These are phyloP conservation scores for Capniomyces stellatus DNA, from an alignment of 371 early-diverging fungal species.

Conservation along the genomic window DNA sequence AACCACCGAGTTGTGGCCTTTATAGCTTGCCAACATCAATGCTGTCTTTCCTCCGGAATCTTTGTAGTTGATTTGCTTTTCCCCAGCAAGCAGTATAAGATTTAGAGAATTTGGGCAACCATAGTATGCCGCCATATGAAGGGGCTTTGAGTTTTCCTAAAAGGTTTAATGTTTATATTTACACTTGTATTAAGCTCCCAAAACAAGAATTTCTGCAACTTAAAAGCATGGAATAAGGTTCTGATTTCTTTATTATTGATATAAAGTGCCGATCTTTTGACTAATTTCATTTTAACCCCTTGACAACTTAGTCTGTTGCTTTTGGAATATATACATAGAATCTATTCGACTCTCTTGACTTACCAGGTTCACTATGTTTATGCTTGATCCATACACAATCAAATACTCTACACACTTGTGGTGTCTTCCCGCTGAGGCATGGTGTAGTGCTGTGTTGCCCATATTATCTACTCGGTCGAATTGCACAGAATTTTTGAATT, in stretches of 20 bases:
- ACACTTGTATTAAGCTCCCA: too few species aligned
- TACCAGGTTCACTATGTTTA: background rate
- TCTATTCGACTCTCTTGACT: too few species aligned
- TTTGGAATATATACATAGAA: too few species aligned
- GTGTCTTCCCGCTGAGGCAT: background rate
- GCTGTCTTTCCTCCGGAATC: constrained; percentile 18
- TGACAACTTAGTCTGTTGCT: too few species aligned
- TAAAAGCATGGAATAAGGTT: too few species aligned
- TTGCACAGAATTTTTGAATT: background rate
- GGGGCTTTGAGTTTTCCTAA: background rate
- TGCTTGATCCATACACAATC: background rate
- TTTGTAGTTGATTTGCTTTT: background rate
- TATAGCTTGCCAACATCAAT: constrained; percentile 20
- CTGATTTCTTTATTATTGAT: too few species aligned
- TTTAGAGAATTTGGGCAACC: constrained; percentile 9
- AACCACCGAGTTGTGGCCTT: constrained; percentile 15
- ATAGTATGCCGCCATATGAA: constrained; percentile 17
- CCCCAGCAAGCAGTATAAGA: background rate
- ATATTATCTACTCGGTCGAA: background rate
- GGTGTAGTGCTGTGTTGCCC: constrained; percentile 2
- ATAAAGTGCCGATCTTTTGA: too few species aligned
- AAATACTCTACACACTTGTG: background rate
- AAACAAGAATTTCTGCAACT: too few species aligned
- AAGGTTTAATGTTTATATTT: background rate
- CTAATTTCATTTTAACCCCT: too few species aligned